Evolutionary conservation across 208 protist species (phyloP).

Genomic region (Acanthamoeba polyphaga): DNA sequence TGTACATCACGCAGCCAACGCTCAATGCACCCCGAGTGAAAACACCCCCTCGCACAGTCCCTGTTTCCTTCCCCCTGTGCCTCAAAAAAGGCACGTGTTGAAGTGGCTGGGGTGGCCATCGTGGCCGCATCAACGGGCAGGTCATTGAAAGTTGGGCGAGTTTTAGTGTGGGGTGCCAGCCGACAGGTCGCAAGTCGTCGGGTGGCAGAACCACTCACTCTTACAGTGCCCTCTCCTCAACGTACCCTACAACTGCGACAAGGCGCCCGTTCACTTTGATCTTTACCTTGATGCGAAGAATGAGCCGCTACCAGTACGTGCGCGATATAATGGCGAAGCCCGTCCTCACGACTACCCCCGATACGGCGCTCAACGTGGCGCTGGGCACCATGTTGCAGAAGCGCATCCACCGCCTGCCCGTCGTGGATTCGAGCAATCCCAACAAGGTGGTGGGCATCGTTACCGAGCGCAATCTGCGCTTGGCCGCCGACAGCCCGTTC

Average conservation of each 20-base stretch:
- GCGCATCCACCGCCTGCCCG: slow-evolving; percentile 68
- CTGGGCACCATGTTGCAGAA: slow-evolving; percentile 62
- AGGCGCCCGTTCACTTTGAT: not conserved
- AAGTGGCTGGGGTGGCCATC: no score
- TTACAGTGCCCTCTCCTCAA: not conserved
- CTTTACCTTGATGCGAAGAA: slow-evolving; percentile 35
- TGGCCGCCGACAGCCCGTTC: slow-evolving; percentile 79
- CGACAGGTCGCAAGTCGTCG: no score
- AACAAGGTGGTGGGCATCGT: slow-evolving; percentile 78
- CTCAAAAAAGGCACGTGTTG: no score
- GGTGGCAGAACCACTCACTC: not conserved
- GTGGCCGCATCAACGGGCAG: no score
- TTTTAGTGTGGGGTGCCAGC: not conserved
- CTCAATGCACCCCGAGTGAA: not conserved
- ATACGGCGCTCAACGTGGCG: slow-evolving; percentile 48
- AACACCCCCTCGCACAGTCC: not conserved
- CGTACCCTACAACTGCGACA: no score
- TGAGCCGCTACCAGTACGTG: slow-evolving; percentile 61
- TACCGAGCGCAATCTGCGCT: slow-evolving; percentile 82
- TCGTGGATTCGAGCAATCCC: slow-evolving; percentile 24
- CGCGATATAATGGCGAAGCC: slow-evolving; percentile 69
- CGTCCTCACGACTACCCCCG: slow-evolving; percentile 53
- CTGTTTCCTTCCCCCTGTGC: no score
- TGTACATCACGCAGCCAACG: not conserved
- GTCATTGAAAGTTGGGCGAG: not conserved